These are phyloP conservation scores for Epichloe sibirici DNA, from an alignment of 2,329 filamentous ascomycete genomes.

Conservation along the genomic window DNA sequence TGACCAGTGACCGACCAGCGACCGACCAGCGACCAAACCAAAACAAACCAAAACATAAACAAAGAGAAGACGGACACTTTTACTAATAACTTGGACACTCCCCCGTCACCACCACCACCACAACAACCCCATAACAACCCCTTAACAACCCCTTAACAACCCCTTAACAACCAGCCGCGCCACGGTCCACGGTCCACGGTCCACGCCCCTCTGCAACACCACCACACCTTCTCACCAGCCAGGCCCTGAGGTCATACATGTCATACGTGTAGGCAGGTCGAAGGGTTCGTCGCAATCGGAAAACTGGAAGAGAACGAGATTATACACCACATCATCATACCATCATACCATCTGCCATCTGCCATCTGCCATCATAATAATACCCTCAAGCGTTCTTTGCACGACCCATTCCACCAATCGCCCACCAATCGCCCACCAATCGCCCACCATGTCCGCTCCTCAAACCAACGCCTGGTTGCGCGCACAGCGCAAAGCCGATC, in stretches of 20 bases:
- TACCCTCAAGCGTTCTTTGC: neutral
- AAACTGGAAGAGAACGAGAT: neutral
- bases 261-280: too few species aligned
- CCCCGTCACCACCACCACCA: constrained; percentile 3
- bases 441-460: constrained; percentile 12
- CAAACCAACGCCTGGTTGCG: constrained; percentile 58
- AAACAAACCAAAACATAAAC: constrained; percentile 9
- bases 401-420: neutral
- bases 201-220: neutral
- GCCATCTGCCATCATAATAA: neutral
- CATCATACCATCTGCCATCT: too few species aligned
- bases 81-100: neutral
- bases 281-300: neutral
- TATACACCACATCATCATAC: too few species aligned
- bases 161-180: constrained; percentile 3
- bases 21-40: neutral
- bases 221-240: too few species aligned
- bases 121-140: too few species aligned
- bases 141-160: too few species aligned
- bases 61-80: neutral
- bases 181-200: too few species aligned
- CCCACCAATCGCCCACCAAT: too few species aligned
- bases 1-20: too few species aligned
- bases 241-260: too few species aligned
- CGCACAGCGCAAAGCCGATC: constrained; percentile 70